Base-by-base conservation (phyloP, 805 yeast species). In the Candida coquimbonensis region DNA sequence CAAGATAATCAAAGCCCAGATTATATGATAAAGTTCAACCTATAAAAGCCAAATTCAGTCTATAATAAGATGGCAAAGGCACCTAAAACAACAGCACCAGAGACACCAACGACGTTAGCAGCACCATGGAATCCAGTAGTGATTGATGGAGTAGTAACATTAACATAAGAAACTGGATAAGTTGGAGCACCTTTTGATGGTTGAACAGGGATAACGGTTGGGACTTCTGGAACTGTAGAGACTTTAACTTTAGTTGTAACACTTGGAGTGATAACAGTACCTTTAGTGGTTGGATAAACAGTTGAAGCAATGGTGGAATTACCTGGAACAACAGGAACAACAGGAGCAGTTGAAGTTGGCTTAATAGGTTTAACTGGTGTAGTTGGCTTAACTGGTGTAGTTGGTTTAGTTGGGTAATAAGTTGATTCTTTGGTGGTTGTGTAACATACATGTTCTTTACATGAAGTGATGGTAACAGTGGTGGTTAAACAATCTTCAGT, bases 11-110 rank as follows among this genome's bases (percentile, higher is more conserved):
- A 40, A 34, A n/a, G n/a, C n/a, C n/a, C 19, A 31, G 12, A 16
- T 37, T 25, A 34, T 13, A 36, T 9, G 9, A 6, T n/a, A 36
- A 7, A 21, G 9, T 9, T 9, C 3, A 33, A 16, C 9, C 6
- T 7, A 33, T 33, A 33, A 33, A 33, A 33, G 24, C 8, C 7
- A 16, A 14, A 32, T n/a, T 11, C n/a, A 35, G 24, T 11, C 17
- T 41, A 50, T 25, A 50, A 34, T 29, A 50, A 39, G 25, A 45
- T 41, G 11, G 51, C 50, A 34, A 41, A 40, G 38, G 39, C 42
- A 32, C 42, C 47, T 32, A 38, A 44, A 14, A 43, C 49, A 26
- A 42, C 52, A 16, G 37, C 45, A 33, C 45, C 52, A 12, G 46
- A n/a, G 19, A 32, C 19, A 14, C 38, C 39, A 21, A 44, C 19